phyloP scores from a whole-genome alignment of 2,329 filamentous ascomycete species.

The Teratosphaeria pseudoeucalypti region DNA sequence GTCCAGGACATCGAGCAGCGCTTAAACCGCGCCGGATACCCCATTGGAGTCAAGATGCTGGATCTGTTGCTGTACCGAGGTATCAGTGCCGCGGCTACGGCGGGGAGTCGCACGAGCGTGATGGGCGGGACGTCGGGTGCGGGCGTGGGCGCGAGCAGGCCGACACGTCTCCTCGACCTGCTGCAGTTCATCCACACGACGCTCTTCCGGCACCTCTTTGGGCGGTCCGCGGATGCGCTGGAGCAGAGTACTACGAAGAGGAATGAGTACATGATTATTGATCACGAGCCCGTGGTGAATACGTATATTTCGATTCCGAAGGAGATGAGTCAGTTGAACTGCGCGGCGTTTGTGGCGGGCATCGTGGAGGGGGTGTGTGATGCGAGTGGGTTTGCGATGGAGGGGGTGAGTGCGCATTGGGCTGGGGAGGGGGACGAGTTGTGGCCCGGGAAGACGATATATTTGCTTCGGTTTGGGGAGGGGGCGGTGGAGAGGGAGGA shows the following conservation, averaged over 20 bases:
- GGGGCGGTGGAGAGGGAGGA: constrained; percentile 87
- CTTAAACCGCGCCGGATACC: constrained; percentile 54
- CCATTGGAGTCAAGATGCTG: constrained; percentile 85
- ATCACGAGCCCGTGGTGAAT: constrained; percentile 95
- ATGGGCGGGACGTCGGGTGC: constrained; percentile 55
- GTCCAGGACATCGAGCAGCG: constrained; percentile 74
- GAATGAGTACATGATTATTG: constrained; percentile 97
- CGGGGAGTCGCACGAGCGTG: not conserved
- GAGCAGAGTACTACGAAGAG: constrained; percentile 79
- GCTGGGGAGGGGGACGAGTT: constrained; percentile 50
- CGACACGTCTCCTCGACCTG: constrained; percentile 78
- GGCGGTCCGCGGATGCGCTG: constrained; percentile 78
- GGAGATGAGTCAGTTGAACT: constrained; percentile 95
- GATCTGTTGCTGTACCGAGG: constrained; percentile 81
- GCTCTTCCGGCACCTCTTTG: constrained; percentile 87
- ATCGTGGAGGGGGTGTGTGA: constrained; percentile 95
- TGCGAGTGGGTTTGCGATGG: constrained; percentile 75
- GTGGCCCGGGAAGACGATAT: constrained; percentile 95
- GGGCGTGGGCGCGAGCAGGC: constrained; percentile 49
- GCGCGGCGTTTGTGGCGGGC: constrained; percentile 88
- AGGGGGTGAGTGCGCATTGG: constrained; percentile 77
- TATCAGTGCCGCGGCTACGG: not conserved
- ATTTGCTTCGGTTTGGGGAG: constrained; percentile 83
- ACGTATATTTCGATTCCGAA: constrained; percentile 84
- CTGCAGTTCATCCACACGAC: constrained; percentile 92